Conservation (phyloP, 768 basidiomycete species). For the Leccinum truebloodii region DNA sequence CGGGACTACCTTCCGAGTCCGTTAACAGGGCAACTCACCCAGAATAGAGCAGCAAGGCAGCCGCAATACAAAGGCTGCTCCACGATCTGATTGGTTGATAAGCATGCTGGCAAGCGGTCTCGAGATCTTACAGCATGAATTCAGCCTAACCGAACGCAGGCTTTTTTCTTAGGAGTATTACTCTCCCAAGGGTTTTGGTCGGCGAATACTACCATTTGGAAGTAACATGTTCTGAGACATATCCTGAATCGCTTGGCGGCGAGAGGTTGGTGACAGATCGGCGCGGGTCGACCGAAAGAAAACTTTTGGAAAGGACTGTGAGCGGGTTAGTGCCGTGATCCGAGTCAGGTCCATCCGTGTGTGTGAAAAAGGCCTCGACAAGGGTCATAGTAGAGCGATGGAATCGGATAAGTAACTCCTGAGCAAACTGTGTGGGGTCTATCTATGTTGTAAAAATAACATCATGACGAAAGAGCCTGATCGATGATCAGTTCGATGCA, state of each 20-base stretch:
- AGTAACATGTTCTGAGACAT: not conserved
- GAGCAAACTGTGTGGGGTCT: constrained; percentile 2
- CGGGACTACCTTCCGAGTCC: too few species aligned
- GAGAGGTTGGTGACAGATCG: not conserved
- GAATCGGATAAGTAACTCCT: not conserved
- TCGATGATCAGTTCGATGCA: not conserved
- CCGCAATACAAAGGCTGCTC: not conserved
- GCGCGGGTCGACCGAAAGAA: not conserved
- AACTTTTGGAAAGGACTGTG: not conserved
- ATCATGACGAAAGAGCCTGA: not conserved
- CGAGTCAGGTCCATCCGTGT: too few species aligned
- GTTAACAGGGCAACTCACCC: not conserved
- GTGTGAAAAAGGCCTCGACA: too few species aligned
- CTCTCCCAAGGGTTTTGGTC: not conserved
- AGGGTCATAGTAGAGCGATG: too few species aligned
- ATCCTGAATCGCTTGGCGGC: not conserved
- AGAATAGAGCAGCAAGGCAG: not conserved
- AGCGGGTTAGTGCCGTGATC: too few species aligned
- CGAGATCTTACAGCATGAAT: not conserved
- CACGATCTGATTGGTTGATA: not conserved
- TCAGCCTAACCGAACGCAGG: not conserved
- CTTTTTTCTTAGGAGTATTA: not conserved
- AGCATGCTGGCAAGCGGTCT: not conserved
- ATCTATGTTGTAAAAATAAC: not conserved
- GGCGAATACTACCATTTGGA: not conserved